Evolutionary conservation across 495 filamentous ascomycete genomes (phyloP).

Genomic region (Hypomontagnella monticulosa): DNA sequence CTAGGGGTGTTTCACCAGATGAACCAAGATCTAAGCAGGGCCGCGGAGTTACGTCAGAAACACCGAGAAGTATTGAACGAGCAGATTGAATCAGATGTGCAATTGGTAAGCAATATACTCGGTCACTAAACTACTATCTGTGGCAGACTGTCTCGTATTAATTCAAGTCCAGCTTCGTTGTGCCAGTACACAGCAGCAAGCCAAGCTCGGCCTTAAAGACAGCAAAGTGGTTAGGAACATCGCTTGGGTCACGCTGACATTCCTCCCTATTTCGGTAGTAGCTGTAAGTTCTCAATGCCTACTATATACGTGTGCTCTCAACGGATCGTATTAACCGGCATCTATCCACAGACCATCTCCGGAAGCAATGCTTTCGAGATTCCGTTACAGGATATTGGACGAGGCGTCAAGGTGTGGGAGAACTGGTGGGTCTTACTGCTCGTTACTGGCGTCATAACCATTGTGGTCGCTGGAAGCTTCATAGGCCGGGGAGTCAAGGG

Average conservation of each 20-base stretch:
- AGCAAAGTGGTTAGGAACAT: conserved; percentile 16
- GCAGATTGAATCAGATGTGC: background rate
- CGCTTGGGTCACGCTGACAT: conserved; percentile 6
- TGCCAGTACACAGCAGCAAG: background rate
- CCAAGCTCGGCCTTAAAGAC: conserved; percentile 1
- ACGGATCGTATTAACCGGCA: background rate
- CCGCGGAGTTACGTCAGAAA: background rate
- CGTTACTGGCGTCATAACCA: conserved; percentile 2
- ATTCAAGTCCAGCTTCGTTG: conserved; percentile 6
- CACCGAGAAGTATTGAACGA: background rate
- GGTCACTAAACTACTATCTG: too few relatives aligned
- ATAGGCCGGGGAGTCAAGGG: background rate
- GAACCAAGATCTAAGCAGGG: background rate
- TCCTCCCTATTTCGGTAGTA: conserved; percentile 14
- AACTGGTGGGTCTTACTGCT: conserved; percentile 19
- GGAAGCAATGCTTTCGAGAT: conserved; percentile 20
- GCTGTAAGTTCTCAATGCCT: conserved; percentile 7
- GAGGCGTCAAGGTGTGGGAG: conserved; percentile 14
- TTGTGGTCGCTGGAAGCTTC: background rate
- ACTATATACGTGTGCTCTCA: background rate
- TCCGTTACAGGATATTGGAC: background rate
- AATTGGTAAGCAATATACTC: conserved; percentile 17
- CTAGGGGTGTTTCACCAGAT: background rate
- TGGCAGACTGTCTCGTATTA: too few relatives aligned
- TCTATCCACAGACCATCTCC: conserved; percentile 12